phyloP scores from a whole-genome alignment of 495 filamentous ascomycete species.

The Penicillium canariense region DNA sequence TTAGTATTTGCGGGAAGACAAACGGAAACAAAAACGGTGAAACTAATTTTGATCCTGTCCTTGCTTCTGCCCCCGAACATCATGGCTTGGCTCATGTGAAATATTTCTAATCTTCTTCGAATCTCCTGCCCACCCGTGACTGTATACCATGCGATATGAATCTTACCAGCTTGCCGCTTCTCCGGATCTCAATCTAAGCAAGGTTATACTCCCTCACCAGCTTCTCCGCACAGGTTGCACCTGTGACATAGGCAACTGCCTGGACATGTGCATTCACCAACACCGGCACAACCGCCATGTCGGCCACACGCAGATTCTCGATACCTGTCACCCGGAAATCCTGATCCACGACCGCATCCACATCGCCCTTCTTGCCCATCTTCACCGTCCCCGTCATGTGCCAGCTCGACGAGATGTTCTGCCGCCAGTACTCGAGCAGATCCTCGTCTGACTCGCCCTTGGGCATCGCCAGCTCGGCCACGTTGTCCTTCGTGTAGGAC shows the following conservation, averaged over 20 bases:
- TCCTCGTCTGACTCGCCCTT: conserved; percentile 50
- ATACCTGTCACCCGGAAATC: conserved; percentile 52
- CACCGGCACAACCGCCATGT: conserved; percentile 58
- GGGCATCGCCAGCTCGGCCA: conserved; percentile 39
- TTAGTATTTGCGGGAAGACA: too few relatives aligned
- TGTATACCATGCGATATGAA: neutral
- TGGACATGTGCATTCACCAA: conserved; percentile 35
- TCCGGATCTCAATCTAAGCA: neutral
- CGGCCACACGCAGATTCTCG: conserved; percentile 54
- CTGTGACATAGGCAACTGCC: conserved; percentile 27
- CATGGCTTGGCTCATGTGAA: neutral
- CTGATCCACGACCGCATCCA: conserved; percentile 45
- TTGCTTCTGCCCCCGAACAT: neutral
- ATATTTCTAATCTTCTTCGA: too few relatives aligned
- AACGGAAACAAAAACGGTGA: too few relatives aligned
- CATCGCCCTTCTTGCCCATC: conserved; percentile 47
- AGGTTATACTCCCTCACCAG: conserved; percentile 22
- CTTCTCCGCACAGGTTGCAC: conserved; percentile 25
- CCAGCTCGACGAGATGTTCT: conserved; percentile 32
- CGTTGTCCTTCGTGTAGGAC: conserved; percentile 24
- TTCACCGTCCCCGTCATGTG: conserved; percentile 56
- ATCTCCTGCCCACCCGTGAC: too few relatives aligned
- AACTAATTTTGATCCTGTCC: neutral
- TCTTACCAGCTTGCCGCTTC: neutral
- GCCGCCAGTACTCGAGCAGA: conserved; percentile 47